Base-by-base conservation (phyloP, 164 flowering plant species). In the Sedum album region DNA sequence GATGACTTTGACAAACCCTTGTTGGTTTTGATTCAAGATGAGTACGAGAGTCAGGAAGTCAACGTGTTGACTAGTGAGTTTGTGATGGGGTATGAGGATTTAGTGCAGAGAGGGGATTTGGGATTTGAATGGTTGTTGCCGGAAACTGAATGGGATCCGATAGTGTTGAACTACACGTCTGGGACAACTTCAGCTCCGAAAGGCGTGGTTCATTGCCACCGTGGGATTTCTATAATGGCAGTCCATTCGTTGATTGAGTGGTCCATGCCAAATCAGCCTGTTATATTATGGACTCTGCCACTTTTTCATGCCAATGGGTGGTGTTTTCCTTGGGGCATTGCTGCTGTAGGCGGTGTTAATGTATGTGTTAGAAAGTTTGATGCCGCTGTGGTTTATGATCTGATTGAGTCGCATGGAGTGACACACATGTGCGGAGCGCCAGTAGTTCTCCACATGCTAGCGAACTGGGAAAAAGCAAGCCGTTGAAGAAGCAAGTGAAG, bases 121-220 rank as follows among this genome's bases (percentile, higher is more conserved):
- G 28, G 44, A 25, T 35, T 64, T 39, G 41, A 36, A 10, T 64
- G 66, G 66, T 10, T 64, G 66, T 2, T 35, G 66, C 66, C 44
- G 11, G 44, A 33, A 18, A 64, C 25, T 1, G 66, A 64, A 15
- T 64, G 39, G 46, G 66, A 64, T 39, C 66, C 46, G 39, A 64
- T 64, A 1, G 41, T 20, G 25, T 14, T 64, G 41, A 64, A 64
- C 20, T 64, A 64, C 4, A 64, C 66, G 17, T 64, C 66, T 6
- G 66, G 66, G 25, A 64, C 66, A 1, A 64, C 66, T n/a, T 64
- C 66, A 8, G 41, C 66, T 64, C 66, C 66, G 5, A 64, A 64
- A 36, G 46, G 66, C 3, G 66, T 35, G 18, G 66, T 64, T 18
- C 46, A 64, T 1, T 35, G 41, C 28, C 66, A 64, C 28, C 44